phyloP scores from a whole-genome alignment of 2,329 filamentous ascomycete species.

The Tolypocladium album region DNA sequence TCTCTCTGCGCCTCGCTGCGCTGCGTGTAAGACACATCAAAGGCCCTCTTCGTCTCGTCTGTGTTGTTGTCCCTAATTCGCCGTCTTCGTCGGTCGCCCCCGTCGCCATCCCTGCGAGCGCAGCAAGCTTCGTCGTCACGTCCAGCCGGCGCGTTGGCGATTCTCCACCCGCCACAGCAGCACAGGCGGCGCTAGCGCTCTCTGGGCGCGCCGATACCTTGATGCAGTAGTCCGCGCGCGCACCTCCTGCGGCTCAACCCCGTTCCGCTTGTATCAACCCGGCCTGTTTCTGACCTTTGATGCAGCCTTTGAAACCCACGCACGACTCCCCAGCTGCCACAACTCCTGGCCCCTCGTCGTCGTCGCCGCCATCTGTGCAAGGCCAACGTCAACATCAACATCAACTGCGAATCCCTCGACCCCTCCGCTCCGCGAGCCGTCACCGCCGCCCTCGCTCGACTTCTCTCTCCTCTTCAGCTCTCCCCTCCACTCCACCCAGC shows the following conservation, averaged over 20 bases:
- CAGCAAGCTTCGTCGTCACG: not conserved
- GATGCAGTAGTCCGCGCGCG: not conserved
- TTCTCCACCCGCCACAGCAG: not conserved
- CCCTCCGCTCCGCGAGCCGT: not conserved
- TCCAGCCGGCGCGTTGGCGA: not conserved
- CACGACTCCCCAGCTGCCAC: not conserved
- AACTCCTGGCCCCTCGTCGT: slow-evolving; percentile 2
- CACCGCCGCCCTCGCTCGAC: not conserved
- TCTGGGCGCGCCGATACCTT: not conserved
- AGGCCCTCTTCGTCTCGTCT: not conserved
- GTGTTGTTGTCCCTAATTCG: not conserved
- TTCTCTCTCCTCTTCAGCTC: not conserved
- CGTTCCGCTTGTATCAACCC: slow-evolving; percentile 1
- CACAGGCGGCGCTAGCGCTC: not conserved
- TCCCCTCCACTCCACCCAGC: not conserved
- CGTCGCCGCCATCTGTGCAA: not conserved
- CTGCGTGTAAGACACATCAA: not conserved
- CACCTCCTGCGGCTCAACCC: slow-evolving; percentile 2
- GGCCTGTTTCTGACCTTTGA: slow-evolving; percentile 2
- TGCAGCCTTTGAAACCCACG: slow-evolving; percentile 4
- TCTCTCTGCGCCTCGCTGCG: not conserved
- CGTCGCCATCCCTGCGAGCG: not conserved
- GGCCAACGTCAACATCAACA: not conserved
- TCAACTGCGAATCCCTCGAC: not conserved
- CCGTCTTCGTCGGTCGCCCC: not conserved